Evolutionary conservation across 2,329 filamentous ascomycete genomes (phyloP).

Genomic region (Xylaria sp.): DNA sequence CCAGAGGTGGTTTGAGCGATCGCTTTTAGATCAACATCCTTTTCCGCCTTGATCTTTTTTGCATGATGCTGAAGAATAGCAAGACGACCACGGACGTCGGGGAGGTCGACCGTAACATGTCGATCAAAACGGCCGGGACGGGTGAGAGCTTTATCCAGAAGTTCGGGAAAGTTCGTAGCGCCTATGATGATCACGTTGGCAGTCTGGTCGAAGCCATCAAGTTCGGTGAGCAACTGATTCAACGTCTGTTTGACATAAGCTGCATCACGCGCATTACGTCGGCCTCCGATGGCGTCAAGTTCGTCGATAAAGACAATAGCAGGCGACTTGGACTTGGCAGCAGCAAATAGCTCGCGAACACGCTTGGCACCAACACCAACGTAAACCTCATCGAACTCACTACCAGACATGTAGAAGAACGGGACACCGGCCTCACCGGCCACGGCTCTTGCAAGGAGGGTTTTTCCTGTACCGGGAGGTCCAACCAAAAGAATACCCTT

Average conservation of each 20-base stretch:
- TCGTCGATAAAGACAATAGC: constrained; percentile 97
- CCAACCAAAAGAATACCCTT: constrained; percentile 96
- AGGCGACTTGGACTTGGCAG: constrained; percentile 86
- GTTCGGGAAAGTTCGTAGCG: constrained; percentile 94
- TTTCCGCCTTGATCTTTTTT: constrained; percentile 84
- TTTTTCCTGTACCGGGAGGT: constrained; percentile 97
- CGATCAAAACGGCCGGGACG: constrained; percentile 96
- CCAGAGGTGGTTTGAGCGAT: constrained; percentile 90
- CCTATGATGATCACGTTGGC: constrained; percentile 95
- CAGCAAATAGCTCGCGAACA: constrained; percentile 89
- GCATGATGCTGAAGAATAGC: constrained; percentile 94
- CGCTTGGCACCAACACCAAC: constrained; percentile 97
- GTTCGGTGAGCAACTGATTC: constrained; percentile 95
- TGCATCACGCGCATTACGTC: constrained; percentile 90
- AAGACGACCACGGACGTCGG: constrained; percentile 91
- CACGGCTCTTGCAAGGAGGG: constrained; percentile 91
- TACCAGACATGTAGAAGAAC: constrained; percentile 99
- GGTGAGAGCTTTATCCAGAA: constrained; percentile 93
- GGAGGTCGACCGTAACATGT: constrained; percentile 87
- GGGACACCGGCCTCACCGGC: constrained; percentile 97
- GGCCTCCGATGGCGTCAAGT: constrained; percentile 92
- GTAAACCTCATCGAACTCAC: constrained; percentile 98
- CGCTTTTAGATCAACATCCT: constrained; percentile 83
- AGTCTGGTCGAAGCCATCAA: constrained; percentile 96
- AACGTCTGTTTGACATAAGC: constrained; percentile 97